A percentile compares a stretch with the other conserved stretches of the same genome.
phyloP scores from a whole-genome alignment of 371 early-diverging fungal genomes.

The Actinomortierella ambigua region DNA sequence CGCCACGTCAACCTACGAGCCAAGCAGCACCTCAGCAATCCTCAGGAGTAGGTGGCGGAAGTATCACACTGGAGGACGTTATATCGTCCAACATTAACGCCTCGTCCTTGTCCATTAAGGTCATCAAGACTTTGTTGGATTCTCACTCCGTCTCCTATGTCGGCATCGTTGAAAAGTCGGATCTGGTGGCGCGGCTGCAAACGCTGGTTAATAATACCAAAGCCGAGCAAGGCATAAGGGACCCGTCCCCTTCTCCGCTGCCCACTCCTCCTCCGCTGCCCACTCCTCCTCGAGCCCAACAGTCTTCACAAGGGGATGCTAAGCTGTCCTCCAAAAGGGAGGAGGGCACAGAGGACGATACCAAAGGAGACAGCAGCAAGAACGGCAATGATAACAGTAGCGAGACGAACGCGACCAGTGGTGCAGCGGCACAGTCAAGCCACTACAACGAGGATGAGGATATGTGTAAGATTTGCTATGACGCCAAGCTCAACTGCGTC shows the following conservation, averaged over 20 bases:
- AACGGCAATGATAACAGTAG: too few species aligned
- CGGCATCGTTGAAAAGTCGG: conserved; percentile 30
- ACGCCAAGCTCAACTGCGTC: conserved; percentile 34
- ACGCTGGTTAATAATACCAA: conserved; percentile 12
- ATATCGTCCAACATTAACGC: conserved; percentile 11
- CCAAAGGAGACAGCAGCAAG: too few species aligned
- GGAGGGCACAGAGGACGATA: too few species aligned
- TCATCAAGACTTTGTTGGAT: conserved; percentile 29
- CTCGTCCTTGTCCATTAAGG: conserved; percentile 20
- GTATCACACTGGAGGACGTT: conserved; percentile 22
- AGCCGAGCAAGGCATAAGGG: background rate
- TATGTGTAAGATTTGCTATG: conserved; percentile 37
- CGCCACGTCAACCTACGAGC: conserved; percentile 5
- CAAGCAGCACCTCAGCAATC: conserved; percentile 18
- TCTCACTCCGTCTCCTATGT: conserved; percentile 20
- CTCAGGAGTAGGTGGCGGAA: background rate
- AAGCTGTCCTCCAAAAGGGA: too few species aligned
- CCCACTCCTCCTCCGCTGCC: too few species aligned
- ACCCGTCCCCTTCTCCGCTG: too few species aligned
- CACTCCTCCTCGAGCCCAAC: too few species aligned
- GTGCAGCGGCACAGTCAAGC: background rate
- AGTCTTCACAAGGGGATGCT: too few species aligned
- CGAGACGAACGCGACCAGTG: too few species aligned
- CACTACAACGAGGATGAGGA: conserved; percentile 15
- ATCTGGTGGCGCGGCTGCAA: conserved; percentile 18